Percentiles rank a stretch among this genome's conserved stretches.
These are phyloP conservation scores for Moringa oleifera DNA, from an alignment of 345 rosid species.

Conservation along the genomic window DNA sequence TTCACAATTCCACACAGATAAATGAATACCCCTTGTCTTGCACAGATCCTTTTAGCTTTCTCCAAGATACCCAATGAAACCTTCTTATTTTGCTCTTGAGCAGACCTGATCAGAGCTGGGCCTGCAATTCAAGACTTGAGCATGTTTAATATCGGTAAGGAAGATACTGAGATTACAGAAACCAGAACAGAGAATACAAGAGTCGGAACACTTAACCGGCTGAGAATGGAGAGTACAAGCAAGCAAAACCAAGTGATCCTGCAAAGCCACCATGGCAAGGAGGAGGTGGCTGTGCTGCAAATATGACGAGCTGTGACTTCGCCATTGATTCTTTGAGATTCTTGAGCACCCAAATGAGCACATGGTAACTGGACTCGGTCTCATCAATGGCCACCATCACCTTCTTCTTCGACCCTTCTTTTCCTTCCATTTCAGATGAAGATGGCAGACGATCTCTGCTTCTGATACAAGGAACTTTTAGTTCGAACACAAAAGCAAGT, in stretches of 20 bases:
- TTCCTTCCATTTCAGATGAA: background rate
- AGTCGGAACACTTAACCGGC: constrained; percentile 16
- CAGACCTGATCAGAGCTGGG: constrained; percentile 13
- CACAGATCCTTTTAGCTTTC: constrained; percentile 43
- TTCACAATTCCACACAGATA: no score
- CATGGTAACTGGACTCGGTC: constrained; percentile 34
- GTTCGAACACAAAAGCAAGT: no score
- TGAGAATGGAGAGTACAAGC: constrained; percentile 29
- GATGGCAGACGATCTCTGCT: no score
- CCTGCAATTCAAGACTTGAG: constrained; percentile 14
- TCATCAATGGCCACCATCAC: constrained; percentile 56
- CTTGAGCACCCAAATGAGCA: constrained; percentile 43
- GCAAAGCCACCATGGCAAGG: background rate
- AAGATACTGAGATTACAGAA: no score
- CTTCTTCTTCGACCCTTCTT: constrained; percentile 25
- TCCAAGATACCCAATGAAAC: constrained; percentile 36
- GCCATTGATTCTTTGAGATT: constrained; percentile 32
- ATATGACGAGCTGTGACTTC: constrained; percentile 23
- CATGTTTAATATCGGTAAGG: background rate
- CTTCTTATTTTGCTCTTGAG: constrained; percentile 24
- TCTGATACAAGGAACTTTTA: no score
- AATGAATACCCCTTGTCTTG: constrained; percentile 34
- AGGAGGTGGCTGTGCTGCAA: constrained; percentile 32
- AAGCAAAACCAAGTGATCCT: constrained; percentile 24
- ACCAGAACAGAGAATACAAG: background rate